Base-by-base conservation (phyloP, 2,329 filamentous ascomycete species). In the Hymenoscyphus infarciens region DNA sequence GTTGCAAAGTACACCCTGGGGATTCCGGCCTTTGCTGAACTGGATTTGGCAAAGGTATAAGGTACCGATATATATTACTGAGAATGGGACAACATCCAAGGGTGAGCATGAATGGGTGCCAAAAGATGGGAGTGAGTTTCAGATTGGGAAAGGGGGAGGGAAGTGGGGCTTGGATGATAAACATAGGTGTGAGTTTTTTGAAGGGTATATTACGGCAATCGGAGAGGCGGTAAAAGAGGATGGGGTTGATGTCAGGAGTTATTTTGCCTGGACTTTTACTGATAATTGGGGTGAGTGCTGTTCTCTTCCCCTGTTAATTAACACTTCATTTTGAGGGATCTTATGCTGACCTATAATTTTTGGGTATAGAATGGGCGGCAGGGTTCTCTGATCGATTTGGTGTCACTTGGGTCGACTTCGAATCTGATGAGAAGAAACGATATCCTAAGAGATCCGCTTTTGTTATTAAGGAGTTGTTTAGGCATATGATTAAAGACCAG, bases 251-350 rank as follows among this genome's bases (percentile, higher is more conserved):
- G 88, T 94, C 61, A 82, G 84, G 69, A 90, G 87, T 11, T 96
- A 95, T 77, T 87, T 94, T 80, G 91, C 89, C 22, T 96, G 91
- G 91, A 91, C 87, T 72, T 82, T 95, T 63, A 84, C 95, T 81
- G 91, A 96, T 59, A 72, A 72, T 53, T 71, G 61, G 65, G 65
- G 64, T 63, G 49, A 61, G 62, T 56, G 10, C 15, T 31, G 5
- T 6, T 31, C 7, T 5, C 7, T 5, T 31, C 7, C 29, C 5
- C 29, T 31, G 29, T 31, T 31, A 31, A 6, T 31, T 31, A 8
- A 31, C 29, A 8, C 29, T 31, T 31, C 7, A 31, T 31, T 31
- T 31, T 31, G 29, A 31, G 29, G 7, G 7, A 8, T 8, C 5
- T 31, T 31, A 31, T 31, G 29, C 29, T 31, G 29, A 31, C 29